A percentile compares a stretch with the other conserved stretches of the same genome.
These are phyloP conservation scores for Halenospora varia DNA, from an alignment of 495 filamentous ascomycete genomes.

Conservation along the genomic window DNA sequence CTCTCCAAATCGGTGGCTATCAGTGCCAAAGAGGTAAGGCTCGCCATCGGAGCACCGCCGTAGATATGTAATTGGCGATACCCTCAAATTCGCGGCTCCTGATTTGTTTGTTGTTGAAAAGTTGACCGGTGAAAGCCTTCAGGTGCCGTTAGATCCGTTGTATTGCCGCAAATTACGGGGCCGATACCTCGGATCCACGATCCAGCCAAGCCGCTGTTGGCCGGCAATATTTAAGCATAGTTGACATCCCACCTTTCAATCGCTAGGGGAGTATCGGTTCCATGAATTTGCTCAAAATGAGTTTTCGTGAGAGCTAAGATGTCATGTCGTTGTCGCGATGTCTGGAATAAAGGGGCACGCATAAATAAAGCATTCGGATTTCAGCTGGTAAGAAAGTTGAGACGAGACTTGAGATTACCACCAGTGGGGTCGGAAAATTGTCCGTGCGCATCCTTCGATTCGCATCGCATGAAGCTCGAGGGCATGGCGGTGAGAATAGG, in stretches of 20 bases:
- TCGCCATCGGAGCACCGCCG: neutral
- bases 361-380: too few species aligned
- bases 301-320: too few species aligned
- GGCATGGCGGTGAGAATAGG: neutral
- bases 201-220: neutral
- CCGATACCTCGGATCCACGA: neutral
- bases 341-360: neutral
- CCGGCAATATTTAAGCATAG: neutral
- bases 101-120: conserved; percentile 2
- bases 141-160: neutral
- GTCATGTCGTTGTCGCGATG: too few species aligned
- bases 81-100: neutral
- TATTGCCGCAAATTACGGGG: neutral
- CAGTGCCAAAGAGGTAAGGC: neutral
- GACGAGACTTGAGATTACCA: neutral
- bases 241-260: neutral
- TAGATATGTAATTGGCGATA: neutral
- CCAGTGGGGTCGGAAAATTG: neutral
- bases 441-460: neutral
- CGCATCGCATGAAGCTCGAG: neutral
- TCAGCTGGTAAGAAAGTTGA: too few species aligned
- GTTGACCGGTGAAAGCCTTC: neutral
- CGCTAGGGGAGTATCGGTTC: neutral
- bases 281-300: neutral
- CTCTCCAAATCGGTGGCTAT: neutral